Evolutionary conservation across 257 asterid species (phyloP).

Genomic region (Cinchona pubescens): DNA sequence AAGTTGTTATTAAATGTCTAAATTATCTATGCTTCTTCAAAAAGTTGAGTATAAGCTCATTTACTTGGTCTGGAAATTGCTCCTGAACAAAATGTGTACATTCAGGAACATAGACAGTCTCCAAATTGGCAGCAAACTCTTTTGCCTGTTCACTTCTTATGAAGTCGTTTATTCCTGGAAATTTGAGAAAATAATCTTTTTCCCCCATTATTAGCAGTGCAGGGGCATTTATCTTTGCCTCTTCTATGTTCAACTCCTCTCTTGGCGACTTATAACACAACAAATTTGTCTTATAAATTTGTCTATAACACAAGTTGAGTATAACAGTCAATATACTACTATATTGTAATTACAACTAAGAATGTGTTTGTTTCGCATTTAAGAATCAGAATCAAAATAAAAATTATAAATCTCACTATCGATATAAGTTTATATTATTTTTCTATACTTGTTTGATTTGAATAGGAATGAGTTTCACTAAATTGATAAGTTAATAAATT

Average conservation of each 20-base stretch:
- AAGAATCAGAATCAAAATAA: no score
- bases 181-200: constrained; percentile 50
- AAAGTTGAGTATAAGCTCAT: constrained; percentile 29
- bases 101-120: constrained; percentile 42
- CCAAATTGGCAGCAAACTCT: constrained; percentile 34
- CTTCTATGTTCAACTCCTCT: constrained; percentile 28
- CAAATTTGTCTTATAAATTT: not conserved
- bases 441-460: no score
- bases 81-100: constrained; percentile 74
- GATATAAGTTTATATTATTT: no score
- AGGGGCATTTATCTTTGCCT: constrained; percentile 31
- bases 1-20: no score
- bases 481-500: no score
- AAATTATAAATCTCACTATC: no score
- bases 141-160: constrained; percentile 39
- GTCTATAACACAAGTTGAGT: no score
- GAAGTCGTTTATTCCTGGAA: constrained; percentile 55
- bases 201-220: constrained; percentile 51
- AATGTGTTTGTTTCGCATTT: no score
- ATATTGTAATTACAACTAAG: no score
- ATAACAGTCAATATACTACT: no score
- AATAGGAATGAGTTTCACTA: no score
- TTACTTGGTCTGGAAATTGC: constrained; percentile 53
- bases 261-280: constrained; percentile 24
- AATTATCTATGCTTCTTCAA: constrained; percentile 31